Evolutionary conservation across 192 early-diverging fungal genomes (phyloP), one percentile per base, ranked within the genome.

Genomic region (Mortierella antarctica): DNA sequence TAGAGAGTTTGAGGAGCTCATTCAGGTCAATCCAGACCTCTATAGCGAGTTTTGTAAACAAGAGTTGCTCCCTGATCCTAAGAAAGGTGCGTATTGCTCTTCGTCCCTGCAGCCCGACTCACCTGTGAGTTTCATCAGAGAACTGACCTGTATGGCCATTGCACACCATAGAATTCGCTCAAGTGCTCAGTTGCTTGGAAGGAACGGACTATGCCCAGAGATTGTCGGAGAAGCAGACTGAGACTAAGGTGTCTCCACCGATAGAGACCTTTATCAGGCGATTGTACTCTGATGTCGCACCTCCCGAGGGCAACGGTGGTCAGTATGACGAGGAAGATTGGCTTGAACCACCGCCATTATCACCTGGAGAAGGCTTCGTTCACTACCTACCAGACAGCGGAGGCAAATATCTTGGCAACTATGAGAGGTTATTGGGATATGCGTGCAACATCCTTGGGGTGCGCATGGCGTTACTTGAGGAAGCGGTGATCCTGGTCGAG

Each of bases 1-100:
- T 62, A 79, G 77, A 12, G 77, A 80, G 54, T 58, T 72, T 50
- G 77, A 80, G 21, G 77, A 80, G 42, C 55, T 80, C 39, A 67
- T 72, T 11, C 64, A 67, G 48, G 58, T 80, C 53, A 80, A 80
- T 52, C 60, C 77, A 6, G 77, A 80, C 23, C 69, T 80, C 21
- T 80, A 80, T 40, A 53, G 40, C 23, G 58, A 62, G 13, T 66
- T 61, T 41, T 62, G 41, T 40, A 53, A 62, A 54, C 42, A 18
- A 11, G 63, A 45, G 18, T 7, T 79, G 44, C 15, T n/a, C n/a
- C 45, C 63, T 13, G 14, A 23, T 17, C 21, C 57, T 6, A 48
- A 44, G 17, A 18, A 49, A 71, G 46, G 75, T 73, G 51, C 12
- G 23, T 51, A 17, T 46, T 17, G 45, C 15, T 11, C 18, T 7